phyloP scores from a whole-genome alignment of 257 asterid genomes.

The Nicotiana knightiana region DNA sequence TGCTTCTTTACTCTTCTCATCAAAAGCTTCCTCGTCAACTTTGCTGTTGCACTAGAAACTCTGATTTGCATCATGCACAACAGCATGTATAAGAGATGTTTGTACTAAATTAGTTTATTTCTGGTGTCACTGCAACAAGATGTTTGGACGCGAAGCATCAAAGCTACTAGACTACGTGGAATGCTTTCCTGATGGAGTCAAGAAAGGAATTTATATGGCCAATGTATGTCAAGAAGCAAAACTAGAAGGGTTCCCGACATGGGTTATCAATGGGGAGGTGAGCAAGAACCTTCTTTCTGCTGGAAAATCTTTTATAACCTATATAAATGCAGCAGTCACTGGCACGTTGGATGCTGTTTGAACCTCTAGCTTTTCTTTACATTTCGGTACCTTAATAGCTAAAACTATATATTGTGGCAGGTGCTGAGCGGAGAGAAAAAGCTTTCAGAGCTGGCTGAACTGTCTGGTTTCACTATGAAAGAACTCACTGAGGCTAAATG shows the following conservation, averaged over 20 bases:
- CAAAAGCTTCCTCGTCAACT: neutral
- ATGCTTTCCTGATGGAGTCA: slow-evolving; percentile 80
- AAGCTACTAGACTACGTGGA: slow-evolving; percentile 69
- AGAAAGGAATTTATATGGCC: slow-evolving; percentile 54
- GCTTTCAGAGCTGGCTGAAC: slow-evolving; percentile 63
- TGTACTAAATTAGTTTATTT: neutral
- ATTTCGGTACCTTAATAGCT: neutral
- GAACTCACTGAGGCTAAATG: slow-evolving; percentile 42
- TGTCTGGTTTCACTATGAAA: slow-evolving; percentile 62
- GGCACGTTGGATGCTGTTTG: neutral
- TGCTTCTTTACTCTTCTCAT: neutral
- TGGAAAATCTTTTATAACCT: neutral
- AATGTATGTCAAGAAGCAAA: slow-evolving; percentile 53
- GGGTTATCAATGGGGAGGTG: slow-evolving; percentile 85
- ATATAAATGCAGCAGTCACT: neutral
- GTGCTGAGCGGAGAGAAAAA: slow-evolving; percentile 64
- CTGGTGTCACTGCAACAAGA: slow-evolving; percentile 25
- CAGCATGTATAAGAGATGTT: neutral
- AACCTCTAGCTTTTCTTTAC: neutral
- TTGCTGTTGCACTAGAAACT: neutral
- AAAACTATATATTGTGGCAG: slow-evolving; percentile 29
- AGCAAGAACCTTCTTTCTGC: slow-evolving; percentile 7
- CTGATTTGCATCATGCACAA: neutral
- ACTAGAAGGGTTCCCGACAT: slow-evolving; percentile 70
- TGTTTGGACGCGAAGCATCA: slow-evolving; percentile 84